Evolutionary conservation across 2,329 filamentous ascomycete species (phyloP).

Genomic region (Teratosphaeria zuluensis): DNA sequence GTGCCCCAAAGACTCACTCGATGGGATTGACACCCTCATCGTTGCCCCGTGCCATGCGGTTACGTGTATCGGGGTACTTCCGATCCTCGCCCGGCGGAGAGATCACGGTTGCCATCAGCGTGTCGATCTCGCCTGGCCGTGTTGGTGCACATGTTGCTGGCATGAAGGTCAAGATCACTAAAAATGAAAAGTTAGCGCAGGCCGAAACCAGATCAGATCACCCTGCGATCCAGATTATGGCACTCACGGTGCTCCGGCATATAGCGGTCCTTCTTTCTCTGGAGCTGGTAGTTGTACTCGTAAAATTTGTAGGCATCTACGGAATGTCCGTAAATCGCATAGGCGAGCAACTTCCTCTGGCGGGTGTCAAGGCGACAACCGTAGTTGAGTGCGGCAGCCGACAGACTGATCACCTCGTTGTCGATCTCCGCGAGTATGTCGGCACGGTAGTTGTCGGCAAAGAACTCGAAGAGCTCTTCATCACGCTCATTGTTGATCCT

Average conservation of each 20-base stretch:
- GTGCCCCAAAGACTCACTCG: neutral
- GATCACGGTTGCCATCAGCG: neutral
- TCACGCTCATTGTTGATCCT: neutral
- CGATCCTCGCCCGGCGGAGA: neutral
- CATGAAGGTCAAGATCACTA: too few species aligned
- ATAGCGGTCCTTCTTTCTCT: conserved; percentile 1
- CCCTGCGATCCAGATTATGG: neutral
- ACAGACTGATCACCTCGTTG: neutral
- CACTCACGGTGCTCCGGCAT: conserved; percentile 2
- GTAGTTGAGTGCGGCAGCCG: neutral
- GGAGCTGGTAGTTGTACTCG: conserved; percentile 1
- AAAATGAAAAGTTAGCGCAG: too few species aligned
- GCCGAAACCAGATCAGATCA: too few species aligned
- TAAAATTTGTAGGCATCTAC: neutral
- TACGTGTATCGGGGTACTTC: neutral
- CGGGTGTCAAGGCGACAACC: neutral
- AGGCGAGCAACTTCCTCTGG: conserved; percentile 1
- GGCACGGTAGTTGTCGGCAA: neutral
- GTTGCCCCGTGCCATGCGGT: neutral
- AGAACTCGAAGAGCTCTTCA: conserved; percentile 1
- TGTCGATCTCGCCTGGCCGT: too few species aligned
- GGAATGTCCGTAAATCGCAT: neutral
- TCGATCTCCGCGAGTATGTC: neutral
- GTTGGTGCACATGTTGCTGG: too few species aligned
- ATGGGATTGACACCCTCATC: conserved; percentile 1